Base-by-base conservation (phyloP, 441 rosid species). In the Pelargonium myrrhifolium region DNA sequence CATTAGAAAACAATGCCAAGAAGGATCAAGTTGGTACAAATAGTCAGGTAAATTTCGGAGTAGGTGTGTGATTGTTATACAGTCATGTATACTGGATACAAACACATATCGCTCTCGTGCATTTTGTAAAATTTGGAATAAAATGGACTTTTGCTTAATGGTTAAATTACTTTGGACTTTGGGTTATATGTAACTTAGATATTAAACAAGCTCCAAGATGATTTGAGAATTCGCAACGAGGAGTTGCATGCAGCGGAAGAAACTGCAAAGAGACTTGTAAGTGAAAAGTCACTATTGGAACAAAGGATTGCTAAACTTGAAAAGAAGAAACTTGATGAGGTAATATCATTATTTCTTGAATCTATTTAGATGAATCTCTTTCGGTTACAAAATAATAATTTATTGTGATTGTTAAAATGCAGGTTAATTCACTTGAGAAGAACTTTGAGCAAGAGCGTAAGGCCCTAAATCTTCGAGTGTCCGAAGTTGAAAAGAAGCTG, bases 271-370 rank as follows among this genome's bases (percentile, higher is more conserved):
- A 84, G 79, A 64, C 64, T 89, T 67, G 56, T 74, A 65, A 84
- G 80, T 72, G 98, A 89, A 47, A 94, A 92, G 69, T 55, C 66
- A 58, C 65, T 76, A 28, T 72, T 91, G 64, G 94, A 89, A 68
- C 88, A 88, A 62, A 87, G 79, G 81, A 70, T 89, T 47, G 72
- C 78, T 42, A 79, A 70, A 75, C 80, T 86, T 39, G 97, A 88
- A 77, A 86, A 76, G 68, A 84, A 82, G 72, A 87, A 78, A 82
- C 74, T 75, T 71, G 88, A 91, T 71, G 93, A 91, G 99, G 99
- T 93, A 65, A 61, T 22, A 43, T 65, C 7, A 21, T 63, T 20
- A 64, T 65, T 64, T 67, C 40, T 69, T 65, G 6, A 65, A 35
- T 35, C 8, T 35, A 40, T 15, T 26, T 8, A 21, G 15, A 1